Conservation (phyloP, 1,284 basidiomycete species). For the Butyriboletus appendiculatus region DNA sequence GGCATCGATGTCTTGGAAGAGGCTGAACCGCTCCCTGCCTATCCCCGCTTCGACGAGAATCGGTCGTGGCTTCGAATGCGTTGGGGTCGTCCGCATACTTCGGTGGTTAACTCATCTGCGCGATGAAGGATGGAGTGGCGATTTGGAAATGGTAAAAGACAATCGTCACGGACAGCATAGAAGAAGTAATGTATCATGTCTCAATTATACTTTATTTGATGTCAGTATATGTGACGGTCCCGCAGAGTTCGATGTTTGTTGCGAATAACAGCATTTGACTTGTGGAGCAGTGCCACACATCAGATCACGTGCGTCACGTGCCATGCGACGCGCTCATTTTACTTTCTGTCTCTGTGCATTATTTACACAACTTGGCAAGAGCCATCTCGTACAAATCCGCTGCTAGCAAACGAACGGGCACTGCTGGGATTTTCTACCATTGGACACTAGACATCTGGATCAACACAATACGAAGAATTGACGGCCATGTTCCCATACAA, state of each 20-base stretch:
- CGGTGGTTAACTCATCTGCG: constrained; percentile 1
- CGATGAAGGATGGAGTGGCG: background rate
- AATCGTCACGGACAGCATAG: background rate
- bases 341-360: background rate
- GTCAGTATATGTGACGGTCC: background rate
- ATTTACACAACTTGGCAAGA: background rate
- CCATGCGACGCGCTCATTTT: constrained; percentile 9
- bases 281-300: background rate
- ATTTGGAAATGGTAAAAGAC: too few relatives aligned
- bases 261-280: too few relatives aligned
- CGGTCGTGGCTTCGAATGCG: constrained; percentile 4
- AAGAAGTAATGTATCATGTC: background rate
- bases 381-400: too few relatives aligned
- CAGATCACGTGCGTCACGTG: constrained; percentile 26
- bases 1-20: constrained; percentile 5
- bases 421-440: background rate
- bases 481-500: constrained; percentile 22
- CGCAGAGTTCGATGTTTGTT: too few relatives aligned
- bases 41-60: constrained; percentile 20
- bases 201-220: background rate
- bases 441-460: background rate
- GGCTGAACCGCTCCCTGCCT: constrained; percentile 16
- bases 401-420: background rate
- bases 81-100: constrained; percentile 24
- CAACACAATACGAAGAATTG: background rate